Percentiles rank a stretch among this genome's conserved stretches.
Evolutionary conservation across 805 yeast species (phyloP).

Genomic region (Starmera quercuum): DNA sequence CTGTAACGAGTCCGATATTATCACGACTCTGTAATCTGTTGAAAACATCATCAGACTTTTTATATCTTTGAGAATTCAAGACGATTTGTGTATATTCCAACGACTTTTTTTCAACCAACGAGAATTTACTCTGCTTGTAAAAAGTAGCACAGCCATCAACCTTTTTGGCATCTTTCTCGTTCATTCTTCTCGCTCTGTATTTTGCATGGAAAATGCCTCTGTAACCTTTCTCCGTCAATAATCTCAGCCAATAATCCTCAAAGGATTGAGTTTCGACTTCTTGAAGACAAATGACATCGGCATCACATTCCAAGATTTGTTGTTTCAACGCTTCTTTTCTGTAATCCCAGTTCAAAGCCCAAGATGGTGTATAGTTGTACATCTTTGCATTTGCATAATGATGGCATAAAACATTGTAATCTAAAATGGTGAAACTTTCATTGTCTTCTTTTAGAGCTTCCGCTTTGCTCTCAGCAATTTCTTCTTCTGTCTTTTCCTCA

Average conservation of each 20-base stretch:
- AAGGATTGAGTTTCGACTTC: slow-evolving; percentile 87
- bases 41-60: slow-evolving; percentile 89
- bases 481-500: slow-evolving; percentile 14
- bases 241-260: slow-evolving; percentile 81
- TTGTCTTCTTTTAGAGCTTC: slow-evolving; percentile 24
- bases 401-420: slow-evolving; percentile 91
- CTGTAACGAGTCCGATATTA: slow-evolving; percentile 75
- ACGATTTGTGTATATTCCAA: slow-evolving; percentile 81
- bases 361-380: slow-evolving; percentile 92
- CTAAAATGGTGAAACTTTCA: slow-evolving; percentile 63
- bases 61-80: slow-evolving; percentile 76
- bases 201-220: slow-evolving; percentile 78
- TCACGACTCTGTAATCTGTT: slow-evolving; percentile 96
- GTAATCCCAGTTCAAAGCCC: slow-evolving; percentile 95
- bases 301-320: slow-evolving; percentile 55
- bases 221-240: slow-evolving; percentile 68
- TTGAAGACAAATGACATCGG: slow-evolving; percentile 86
- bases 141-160: slow-evolving; percentile 99
- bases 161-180: slow-evolving; percentile 67
- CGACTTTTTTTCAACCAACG: slow-evolving; percentile 58
- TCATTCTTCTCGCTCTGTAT: slow-evolving; percentile 89
- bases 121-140: slow-evolving; percentile 62
- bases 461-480: slow-evolving; percentile 17
- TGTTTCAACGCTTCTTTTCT: slow-evolving; percentile 70
- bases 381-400: slow-evolving; percentile 88